A percentile compares a stretch with the other conserved stretches of the same genome.
These are phyloP conservation scores for Allium sativum DNA, from an alignment of 106 monocot genomes.

Conservation along the genomic window DNA sequence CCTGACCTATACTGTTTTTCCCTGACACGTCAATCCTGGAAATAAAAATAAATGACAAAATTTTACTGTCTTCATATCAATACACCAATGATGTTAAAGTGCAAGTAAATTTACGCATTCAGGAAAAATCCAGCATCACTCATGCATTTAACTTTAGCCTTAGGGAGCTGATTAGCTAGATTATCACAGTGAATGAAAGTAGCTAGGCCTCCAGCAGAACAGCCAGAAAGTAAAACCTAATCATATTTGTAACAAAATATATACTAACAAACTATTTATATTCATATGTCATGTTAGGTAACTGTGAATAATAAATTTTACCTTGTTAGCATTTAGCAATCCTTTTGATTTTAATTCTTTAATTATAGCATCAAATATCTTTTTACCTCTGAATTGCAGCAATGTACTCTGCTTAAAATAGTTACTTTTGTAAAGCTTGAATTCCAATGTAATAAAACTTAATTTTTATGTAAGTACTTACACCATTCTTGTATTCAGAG, in stretches of 20 bases:
- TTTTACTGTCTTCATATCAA: too few species aligned
- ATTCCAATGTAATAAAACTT: too few species aligned
- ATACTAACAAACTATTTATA: too few species aligned
- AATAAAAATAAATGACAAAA: neutral
- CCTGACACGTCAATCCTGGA: slow-evolving; percentile 65
- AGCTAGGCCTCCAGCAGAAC: slow-evolving; percentile 89
- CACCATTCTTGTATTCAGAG: slow-evolving; percentile 42
- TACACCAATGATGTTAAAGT: neutral
- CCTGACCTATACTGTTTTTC: slow-evolving; percentile 39
- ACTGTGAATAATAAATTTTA: slow-evolving; percentile 3
- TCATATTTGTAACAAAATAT: neutral
- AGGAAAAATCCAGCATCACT: slow-evolving; percentile 96
- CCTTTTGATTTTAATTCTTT: slow-evolving; percentile 63
- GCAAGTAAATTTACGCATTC: slow-evolving; percentile 43
- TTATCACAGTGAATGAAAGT: slow-evolving; percentile 79
- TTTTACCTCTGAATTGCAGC: slow-evolving; percentile 77
- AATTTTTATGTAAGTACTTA: slow-evolving; percentile 12
- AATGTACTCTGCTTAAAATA: slow-evolving; percentile 23
- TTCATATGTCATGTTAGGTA: too few species aligned
- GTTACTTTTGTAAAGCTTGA: too few species aligned
- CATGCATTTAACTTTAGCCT: slow-evolving; percentile 60
- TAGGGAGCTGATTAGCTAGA: slow-evolving; percentile 29
- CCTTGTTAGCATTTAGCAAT: slow-evolving; percentile 50
- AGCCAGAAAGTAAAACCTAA: slow-evolving; percentile 89
- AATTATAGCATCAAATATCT: slow-evolving; percentile 73